These are phyloP conservation scores for Lachancea meyersii DNA, from an alignment of 805 yeast species.

Conservation along the genomic window DNA sequence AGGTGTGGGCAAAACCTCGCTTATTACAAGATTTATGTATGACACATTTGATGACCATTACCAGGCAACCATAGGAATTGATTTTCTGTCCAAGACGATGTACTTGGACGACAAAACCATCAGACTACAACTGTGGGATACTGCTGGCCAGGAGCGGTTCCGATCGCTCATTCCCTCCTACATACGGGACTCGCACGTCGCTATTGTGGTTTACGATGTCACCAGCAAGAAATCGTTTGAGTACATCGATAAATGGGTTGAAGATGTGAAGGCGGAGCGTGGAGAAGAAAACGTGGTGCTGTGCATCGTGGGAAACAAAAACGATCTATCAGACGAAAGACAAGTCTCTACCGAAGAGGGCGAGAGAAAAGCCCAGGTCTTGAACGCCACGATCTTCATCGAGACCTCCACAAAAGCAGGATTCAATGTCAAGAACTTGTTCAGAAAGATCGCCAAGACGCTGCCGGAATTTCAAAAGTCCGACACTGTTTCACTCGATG, in stretches of 20 bases:
- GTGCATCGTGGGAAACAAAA: slow-evolving; percentile 88
- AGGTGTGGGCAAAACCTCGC: slow-evolving; percentile 92
- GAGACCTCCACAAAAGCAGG: slow-evolving; percentile 96
- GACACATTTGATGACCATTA: slow-evolving; percentile 95
- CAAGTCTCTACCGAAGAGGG: slow-evolving; percentile 83
- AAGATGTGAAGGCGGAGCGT: slow-evolving; percentile 88
- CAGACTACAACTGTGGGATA: slow-evolving; percentile 93
- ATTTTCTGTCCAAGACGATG: slow-evolving; percentile 90
- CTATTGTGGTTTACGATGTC: slow-evolving; percentile 91
- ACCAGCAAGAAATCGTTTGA: slow-evolving; percentile 81
- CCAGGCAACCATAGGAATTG: slow-evolving; percentile 93
- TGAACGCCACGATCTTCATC: slow-evolving; percentile 74
- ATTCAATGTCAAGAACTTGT: slow-evolving; percentile 82
- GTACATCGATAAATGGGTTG: slow-evolving; percentile 84
- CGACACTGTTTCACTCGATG: slow-evolving; percentile 21
- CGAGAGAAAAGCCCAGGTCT: slow-evolving; percentile 60
- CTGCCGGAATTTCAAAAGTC: slow-evolving; percentile 70
- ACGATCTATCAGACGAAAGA: slow-evolving; percentile 73
- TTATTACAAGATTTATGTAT: slow-evolving; percentile 96
- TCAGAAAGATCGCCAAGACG: slow-evolving; percentile 84
- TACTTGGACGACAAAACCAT: slow-evolving; percentile 94
- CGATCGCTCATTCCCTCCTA: slow-evolving; percentile 92
- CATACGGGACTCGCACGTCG: slow-evolving; percentile 94
- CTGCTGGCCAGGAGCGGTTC: slow-evolving; percentile 96
- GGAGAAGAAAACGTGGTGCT: slow-evolving; percentile 81